Evolutionary conservation across 176 grass and related monocot genomes (phyloP).

Genomic region (Phoenix dactylifera): DNA sequence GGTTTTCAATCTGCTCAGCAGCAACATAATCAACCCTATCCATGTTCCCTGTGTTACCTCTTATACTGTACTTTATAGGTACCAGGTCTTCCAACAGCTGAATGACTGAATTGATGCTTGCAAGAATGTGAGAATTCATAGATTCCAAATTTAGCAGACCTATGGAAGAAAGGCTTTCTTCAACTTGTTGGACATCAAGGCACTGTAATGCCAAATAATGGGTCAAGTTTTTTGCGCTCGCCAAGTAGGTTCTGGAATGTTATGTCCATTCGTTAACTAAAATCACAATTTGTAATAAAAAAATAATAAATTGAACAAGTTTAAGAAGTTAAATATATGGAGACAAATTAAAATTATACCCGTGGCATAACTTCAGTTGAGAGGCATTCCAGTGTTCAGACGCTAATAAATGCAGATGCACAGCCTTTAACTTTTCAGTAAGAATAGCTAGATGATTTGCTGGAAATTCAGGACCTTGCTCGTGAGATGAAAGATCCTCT

Average conservation of each 20-base stretch:
- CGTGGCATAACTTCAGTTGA: constrained; percentile 10
- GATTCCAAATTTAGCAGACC: constrained; percentile 6
- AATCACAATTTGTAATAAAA: not conserved
- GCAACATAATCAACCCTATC: not conserved
- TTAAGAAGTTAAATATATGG: too few species aligned
- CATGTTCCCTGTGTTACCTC: not conserved
- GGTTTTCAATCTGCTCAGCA: too few species aligned
- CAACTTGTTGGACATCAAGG: constrained; percentile 3
- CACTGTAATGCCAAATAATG: constrained; percentile 12
- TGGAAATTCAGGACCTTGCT: not conserved
- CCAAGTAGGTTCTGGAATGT: constrained; percentile 13
- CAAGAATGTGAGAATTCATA: constrained; percentile 7
- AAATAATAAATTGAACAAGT: not conserved
- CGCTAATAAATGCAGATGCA: constrained; percentile 12
- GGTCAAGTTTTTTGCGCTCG: constrained; percentile 17
- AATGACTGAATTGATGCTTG: constrained; percentile 1
- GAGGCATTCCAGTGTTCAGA: constrained; percentile 27
- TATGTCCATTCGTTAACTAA: not conserved
- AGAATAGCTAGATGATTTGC: not conserved
- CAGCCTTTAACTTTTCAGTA: constrained; percentile 1
- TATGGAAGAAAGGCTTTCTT: constrained; percentile 7
- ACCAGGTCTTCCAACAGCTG: constrained; percentile 1
- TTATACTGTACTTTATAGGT: not conserved
- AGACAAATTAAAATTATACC: not conserved
- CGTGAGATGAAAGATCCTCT: not conserved